Conservation (phyloP, 108 stramenopile genomes). For the Nannochloropsis granulata region DNA sequence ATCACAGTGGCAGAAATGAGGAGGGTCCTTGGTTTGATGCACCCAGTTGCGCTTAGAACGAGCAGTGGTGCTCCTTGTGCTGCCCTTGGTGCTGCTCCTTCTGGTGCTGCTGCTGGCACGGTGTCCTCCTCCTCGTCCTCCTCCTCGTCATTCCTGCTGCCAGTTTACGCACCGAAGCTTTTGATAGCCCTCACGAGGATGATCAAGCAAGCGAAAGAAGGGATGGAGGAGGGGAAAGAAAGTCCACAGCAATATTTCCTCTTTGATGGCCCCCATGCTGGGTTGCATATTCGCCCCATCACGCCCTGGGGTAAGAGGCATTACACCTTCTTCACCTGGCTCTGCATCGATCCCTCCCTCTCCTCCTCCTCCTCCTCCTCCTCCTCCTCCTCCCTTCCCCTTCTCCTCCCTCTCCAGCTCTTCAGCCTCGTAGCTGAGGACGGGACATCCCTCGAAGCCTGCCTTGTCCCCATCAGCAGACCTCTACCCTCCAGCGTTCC, state of each 20-base stretch:
- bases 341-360: background rate
- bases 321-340: background rate
- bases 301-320: background rate
- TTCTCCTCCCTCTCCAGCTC: background rate
- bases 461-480: background rate
- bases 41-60: too few species aligned
- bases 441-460: background rate
- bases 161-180: background rate
- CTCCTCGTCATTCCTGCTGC: background rate
- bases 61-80: too few species aligned
- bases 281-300: background rate
- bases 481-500: too few species aligned
- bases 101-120: too few species aligned
- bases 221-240: background rate
- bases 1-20: too few species aligned
- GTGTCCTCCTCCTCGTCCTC: background rate
- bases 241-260: background rate
- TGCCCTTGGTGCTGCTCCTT: too few species aligned
- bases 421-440: background rate
- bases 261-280: background rate
- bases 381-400: too few species aligned
- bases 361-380: background rate
- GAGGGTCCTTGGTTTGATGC: too few species aligned
- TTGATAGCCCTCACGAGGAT: background rate
- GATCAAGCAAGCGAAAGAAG: background rate